Conservation (phyloP, 768 basidiomycete species). For the Pluteus cervinus region DNA sequence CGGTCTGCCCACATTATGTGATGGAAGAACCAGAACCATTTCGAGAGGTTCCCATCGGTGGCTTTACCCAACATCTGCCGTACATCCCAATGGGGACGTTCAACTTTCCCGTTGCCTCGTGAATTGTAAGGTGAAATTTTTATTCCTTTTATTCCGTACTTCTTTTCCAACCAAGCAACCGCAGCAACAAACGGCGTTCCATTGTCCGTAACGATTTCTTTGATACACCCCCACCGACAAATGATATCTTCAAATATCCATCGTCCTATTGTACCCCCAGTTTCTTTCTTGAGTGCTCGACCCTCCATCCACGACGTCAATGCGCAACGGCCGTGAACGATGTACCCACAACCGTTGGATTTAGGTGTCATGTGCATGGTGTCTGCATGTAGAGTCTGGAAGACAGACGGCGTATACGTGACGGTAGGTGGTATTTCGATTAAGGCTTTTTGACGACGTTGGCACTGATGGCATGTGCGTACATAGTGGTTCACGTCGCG, state of each 20-base stretch:
- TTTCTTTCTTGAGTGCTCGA: slow-evolving; percentile 20
- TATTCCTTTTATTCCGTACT: slow-evolving; percentile 25
- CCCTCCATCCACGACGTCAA: slow-evolving; percentile 28
- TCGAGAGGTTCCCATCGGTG: slow-evolving; percentile 18
- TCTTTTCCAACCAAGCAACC: slow-evolving; percentile 7
- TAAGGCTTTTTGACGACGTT: slow-evolving; percentile 15
- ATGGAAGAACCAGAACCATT: slow-evolving; percentile 22
- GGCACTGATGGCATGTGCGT: slow-evolving; percentile 17
- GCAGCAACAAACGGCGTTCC: slow-evolving; percentile 23
- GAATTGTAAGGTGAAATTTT: slow-evolving; percentile 24
- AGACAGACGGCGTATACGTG: slow-evolving; percentile 19
- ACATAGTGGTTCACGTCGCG: slow-evolving; percentile 19
- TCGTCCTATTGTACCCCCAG: slow-evolving; percentile 14
- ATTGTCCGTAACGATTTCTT: slow-evolving; percentile 34
- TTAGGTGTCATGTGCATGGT: slow-evolving; percentile 33
- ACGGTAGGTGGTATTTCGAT: slow-evolving; percentile 20
- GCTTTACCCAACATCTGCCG: slow-evolving; percentile 29
- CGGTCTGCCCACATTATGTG: slow-evolving; percentile 31
- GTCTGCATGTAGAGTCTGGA: slow-evolving; percentile 31
- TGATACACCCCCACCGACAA: slow-evolving; percentile 24
- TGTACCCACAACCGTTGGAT: slow-evolving; percentile 23
- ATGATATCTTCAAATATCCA: slow-evolving; percentile 29
- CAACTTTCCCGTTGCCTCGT: slow-evolving; percentile 14
- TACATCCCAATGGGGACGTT: slow-evolving; percentile 20
- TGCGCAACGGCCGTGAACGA: slow-evolving; percentile 29